phyloP scores from a whole-genome alignment of 1,284 basidiomycete genomes.

The Gymnopus androsaceus region DNA sequence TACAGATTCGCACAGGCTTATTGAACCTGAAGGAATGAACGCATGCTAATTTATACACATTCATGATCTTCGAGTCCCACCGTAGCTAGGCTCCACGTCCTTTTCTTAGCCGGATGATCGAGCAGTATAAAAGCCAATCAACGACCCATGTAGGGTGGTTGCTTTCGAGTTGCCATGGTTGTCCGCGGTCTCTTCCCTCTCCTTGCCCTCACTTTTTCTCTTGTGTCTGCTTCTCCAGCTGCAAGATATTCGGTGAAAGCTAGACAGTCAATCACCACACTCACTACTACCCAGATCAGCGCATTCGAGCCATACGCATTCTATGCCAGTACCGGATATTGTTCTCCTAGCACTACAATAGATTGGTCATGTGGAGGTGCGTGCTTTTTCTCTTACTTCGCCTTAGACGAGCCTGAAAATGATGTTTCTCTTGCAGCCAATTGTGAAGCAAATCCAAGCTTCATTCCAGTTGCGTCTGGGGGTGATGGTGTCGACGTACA shows the following conservation, averaged over 20 bases:
- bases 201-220: background rate
- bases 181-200: background rate
- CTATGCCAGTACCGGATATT: constrained; percentile 52
- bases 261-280: constrained; percentile 21
- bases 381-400: background rate
- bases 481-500: constrained; percentile 41
- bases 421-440: background rate
- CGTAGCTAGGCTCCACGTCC: too few species aligned
- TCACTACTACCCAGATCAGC: constrained; percentile 44
- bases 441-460: constrained; percentile 39
- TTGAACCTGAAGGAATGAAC: too few species aligned
- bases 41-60: too few species aligned
- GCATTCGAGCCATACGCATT: constrained; percentile 54
- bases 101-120: too few species aligned
- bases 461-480: constrained; percentile 40
- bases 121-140: background rate
- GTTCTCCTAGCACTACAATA: constrained; percentile 5
- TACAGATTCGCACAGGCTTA: too few species aligned
- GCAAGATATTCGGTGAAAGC: constrained; percentile 5
- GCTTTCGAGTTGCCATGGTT: background rate
- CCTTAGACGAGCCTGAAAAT: background rate
- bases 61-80: too few species aligned
- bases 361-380: constrained; percentile 11
- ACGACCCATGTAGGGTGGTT: too few species aligned
- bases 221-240: background rate